Conservation (phyloP, 306 rosid genomes). For the Glycine soja region DNA sequence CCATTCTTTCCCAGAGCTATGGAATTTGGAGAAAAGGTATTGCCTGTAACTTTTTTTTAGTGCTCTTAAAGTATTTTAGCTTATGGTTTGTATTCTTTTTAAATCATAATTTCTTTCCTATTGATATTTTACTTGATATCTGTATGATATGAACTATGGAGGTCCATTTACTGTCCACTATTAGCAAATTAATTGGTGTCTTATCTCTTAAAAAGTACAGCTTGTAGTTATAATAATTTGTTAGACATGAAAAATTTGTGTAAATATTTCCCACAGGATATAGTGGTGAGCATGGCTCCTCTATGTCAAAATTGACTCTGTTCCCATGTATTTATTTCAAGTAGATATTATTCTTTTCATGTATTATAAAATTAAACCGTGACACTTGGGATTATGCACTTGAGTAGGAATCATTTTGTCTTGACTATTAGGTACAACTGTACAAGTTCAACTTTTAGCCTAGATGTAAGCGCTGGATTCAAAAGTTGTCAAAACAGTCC, state of each 20-base stretch:
- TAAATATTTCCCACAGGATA: not conserved
- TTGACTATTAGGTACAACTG: not conserved
- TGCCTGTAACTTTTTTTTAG: constrained; percentile 28
- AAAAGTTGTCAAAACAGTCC: not conserved
- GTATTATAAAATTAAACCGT: not conserved
- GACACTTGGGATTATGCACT: constrained; percentile 11
- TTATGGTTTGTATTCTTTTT: not conserved
- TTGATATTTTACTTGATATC: constrained; percentile 30
- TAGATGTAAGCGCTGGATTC: not conserved
- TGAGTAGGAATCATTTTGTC: not conserved
- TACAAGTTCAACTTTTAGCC: not conserved
- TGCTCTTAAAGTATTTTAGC: constrained; percentile 34
- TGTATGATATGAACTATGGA: constrained; percentile 9
- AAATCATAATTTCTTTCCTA: not conserved
- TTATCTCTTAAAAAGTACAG: not conserved
- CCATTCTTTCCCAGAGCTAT: constrained; percentile 83
- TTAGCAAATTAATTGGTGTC: not conserved
- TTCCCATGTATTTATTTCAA: constrained; percentile 1
- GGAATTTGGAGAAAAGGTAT: constrained; percentile 90
- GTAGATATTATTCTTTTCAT: not conserved
- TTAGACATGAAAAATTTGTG: constrained; percentile 31
- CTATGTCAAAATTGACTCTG: not conserved
- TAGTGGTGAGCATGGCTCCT: constrained; percentile 6
- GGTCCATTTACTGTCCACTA: not conserved
- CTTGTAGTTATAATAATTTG: not conserved